These are phyloP conservation scores for Oenanthe sinensis DNA, from an alignment of 129 eudicot species.

Conservation along the genomic window DNA sequence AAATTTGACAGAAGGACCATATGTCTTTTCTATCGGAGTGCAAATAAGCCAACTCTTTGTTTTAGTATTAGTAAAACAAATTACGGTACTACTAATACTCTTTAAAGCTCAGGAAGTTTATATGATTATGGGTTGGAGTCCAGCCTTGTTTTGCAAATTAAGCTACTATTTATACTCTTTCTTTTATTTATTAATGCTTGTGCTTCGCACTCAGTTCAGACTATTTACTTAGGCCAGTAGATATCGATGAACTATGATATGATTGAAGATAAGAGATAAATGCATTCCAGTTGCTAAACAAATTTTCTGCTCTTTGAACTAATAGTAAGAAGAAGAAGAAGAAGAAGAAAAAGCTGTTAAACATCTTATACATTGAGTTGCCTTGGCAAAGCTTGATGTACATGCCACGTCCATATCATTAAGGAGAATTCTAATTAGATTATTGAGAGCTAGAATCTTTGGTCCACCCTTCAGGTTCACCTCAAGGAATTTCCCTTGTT, in stretches of 20 bases:
- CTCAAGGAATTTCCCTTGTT: not conserved
- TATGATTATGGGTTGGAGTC: too few species aligned
- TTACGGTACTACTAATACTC: too few species aligned
- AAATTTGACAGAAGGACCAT: too few species aligned
- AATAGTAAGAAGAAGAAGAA: not conserved
- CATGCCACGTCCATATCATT: not conserved
- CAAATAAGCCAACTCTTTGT: too few species aligned
- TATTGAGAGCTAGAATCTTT: not conserved
- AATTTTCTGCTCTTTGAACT: not conserved
- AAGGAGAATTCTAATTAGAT: not conserved
- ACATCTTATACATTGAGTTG: not conserved
- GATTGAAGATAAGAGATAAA: not conserved
- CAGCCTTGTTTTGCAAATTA: too few species aligned
- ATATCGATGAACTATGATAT: not conserved
- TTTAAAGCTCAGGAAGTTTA: too few species aligned
- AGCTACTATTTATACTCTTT: too few species aligned
- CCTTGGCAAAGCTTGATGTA: not conserved
- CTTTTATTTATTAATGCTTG: not conserved
- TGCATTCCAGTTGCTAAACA: not conserved
- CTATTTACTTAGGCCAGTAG: not conserved
- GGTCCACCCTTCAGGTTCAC: not conserved
- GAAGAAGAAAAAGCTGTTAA: not conserved
- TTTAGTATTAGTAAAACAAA: too few species aligned
- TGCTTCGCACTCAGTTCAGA: not conserved
- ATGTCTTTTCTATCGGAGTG: too few species aligned